Conservation (phyloP, 2,329 filamentous ascomycete species). For the Arthrinium puccinioides region DNA sequence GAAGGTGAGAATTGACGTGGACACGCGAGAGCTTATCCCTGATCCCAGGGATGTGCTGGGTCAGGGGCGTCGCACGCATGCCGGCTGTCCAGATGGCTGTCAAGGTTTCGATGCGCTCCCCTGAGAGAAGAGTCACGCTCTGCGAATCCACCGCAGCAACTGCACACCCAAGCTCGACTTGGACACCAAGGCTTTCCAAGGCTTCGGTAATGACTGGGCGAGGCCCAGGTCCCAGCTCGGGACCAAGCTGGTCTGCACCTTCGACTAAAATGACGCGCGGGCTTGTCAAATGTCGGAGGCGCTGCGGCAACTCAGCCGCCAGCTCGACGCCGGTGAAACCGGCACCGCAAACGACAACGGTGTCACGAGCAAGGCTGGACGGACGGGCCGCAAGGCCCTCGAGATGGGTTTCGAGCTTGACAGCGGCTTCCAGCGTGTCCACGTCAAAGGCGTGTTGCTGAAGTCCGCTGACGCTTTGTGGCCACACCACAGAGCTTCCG, state of each 20-base stretch:
- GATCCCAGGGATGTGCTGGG: slow-evolving; percentile 20
- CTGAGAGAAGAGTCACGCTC: slow-evolving; percentile 18
- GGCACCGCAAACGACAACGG: slow-evolving; percentile 25
- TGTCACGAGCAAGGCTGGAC: slow-evolving; percentile 19
- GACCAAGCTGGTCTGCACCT: slow-evolving; percentile 18
- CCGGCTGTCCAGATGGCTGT: slow-evolving; percentile 31
- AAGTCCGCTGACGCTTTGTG: slow-evolving; percentile 20
- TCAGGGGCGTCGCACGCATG: slow-evolving; percentile 22
- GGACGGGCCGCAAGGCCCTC: slow-evolving; percentile 14
- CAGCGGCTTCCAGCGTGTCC: slow-evolving; percentile 20
- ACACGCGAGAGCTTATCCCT: slow-evolving; percentile 22
- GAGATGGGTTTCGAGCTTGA: slow-evolving; percentile 22
- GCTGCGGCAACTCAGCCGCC: slow-evolving; percentile 20
- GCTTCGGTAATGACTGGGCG: slow-evolving; percentile 25
- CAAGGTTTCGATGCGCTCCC: slow-evolving; percentile 23
- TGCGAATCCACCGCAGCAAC: slow-evolving; percentile 16
- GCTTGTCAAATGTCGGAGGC: slow-evolving; percentile 13
- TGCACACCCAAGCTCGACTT: slow-evolving; percentile 19
- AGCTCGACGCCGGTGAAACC: slow-evolving; percentile 29
- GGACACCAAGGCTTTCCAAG: slow-evolving; percentile 18
- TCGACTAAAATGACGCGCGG: slow-evolving; percentile 21
- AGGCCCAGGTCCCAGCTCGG: slow-evolving; percentile 23
- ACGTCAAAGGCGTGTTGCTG: slow-evolving; percentile 25
- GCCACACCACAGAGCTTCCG: slow-evolving; percentile 24
- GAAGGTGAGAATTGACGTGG: slow-evolving; percentile 20